Evolutionary conservation across 2,329 filamentous ascomycete genomes (phyloP).

Genomic region (Bipolaris oryzae): DNA sequence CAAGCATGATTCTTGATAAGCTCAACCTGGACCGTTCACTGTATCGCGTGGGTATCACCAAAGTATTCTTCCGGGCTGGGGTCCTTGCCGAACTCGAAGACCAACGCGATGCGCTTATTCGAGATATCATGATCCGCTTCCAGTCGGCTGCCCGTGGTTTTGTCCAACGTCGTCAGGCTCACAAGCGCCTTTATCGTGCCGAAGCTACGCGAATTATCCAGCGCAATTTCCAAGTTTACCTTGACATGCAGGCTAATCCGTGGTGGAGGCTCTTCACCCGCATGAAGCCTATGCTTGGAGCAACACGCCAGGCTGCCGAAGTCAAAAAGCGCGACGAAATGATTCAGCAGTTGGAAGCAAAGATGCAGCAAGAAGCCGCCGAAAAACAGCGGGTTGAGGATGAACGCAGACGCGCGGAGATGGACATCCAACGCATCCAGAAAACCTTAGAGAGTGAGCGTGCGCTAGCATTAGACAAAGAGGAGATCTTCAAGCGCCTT

Average conservation of each 20-base stretch:
- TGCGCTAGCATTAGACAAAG: constrained; percentile 94
- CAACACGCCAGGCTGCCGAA: constrained; percentile 87
- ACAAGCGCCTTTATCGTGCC: constrained; percentile 91
- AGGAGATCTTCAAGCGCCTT: constrained; percentile 97
- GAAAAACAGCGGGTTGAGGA: constrained; percentile 85
- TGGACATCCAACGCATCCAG: constrained; percentile 87
- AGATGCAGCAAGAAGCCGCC: constrained; percentile 76
- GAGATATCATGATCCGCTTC: constrained; percentile 91
- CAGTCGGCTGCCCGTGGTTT: constrained; percentile 92
- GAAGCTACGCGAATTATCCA: constrained; percentile 96
- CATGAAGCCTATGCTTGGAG: constrained; percentile 93
- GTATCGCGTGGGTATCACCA: constrained; percentile 92
- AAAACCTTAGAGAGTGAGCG: constrained; percentile 95
- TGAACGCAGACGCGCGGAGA: constrained; percentile 83
- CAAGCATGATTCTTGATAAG: constrained; percentile 85
- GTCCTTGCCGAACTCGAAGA: constrained; percentile 97
- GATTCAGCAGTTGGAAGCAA: constrained; percentile 84
- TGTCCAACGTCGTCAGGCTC: constrained; percentile 81
- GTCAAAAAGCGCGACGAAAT: constrained; percentile 94
- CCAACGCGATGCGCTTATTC: constrained; percentile 88
- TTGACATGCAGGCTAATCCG: constrained; percentile 86
- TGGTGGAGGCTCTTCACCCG: constrained; percentile 97
- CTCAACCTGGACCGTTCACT: constrained; percentile 82
- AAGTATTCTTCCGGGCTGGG: constrained; percentile 96
- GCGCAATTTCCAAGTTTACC: constrained; percentile 89